Evolutionary conservation across 1,284 basidiomycete genomes (phyloP), one percentile per base, ranked within the genome.

Genomic region (Rhodotorula sp.): DNA sequence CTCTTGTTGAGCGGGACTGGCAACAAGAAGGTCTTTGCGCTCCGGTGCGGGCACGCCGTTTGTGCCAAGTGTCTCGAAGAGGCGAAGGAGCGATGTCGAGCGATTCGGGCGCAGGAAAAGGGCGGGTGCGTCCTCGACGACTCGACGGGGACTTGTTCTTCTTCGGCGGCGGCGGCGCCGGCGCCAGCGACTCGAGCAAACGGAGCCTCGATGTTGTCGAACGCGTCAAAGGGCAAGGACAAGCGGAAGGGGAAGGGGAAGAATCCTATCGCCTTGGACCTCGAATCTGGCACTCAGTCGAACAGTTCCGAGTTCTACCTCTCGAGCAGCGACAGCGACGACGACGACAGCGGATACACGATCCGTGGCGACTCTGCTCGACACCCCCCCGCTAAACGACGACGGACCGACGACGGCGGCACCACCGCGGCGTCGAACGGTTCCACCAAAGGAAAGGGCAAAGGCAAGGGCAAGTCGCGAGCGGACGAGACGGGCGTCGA

Each of bases 41-140:
- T 76, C 1, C 5, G 31, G 39, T 76, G 75, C 43, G 75, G 75
- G 14, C 75, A 76, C 47, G 72, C 67, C 43, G 66, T 76, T 34
- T 76, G 75, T 59, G 72, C 70, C 16, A 48, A 49, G 34, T 76
- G 75, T 29, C 39, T 76, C 18, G 52, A 47, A 14, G 61, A 51
- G 5, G 75, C 72, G 7, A 64, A 65, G 63, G 58, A 10, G 39
- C 31, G 74, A 23, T 64, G 67, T 39, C 47, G 39, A n/a, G 69
- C 60, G 31, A 62, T 70, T 18, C 43, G 54, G 21, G 63, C 59
- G 39, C 47, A 54, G n/a, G 69, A 73, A 46, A 58, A 56, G 48
- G 23, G 64, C n/a, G 62, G 59, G 21, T 64, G 61, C 62, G 54
- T 67, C 52, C 20, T 68, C 20, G 43, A 64, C 49, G 51, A 54